phyloP scores from a whole-genome alignment of 1,284 basidiomycete genomes.

The Heterobasidion parviporum region DNA sequence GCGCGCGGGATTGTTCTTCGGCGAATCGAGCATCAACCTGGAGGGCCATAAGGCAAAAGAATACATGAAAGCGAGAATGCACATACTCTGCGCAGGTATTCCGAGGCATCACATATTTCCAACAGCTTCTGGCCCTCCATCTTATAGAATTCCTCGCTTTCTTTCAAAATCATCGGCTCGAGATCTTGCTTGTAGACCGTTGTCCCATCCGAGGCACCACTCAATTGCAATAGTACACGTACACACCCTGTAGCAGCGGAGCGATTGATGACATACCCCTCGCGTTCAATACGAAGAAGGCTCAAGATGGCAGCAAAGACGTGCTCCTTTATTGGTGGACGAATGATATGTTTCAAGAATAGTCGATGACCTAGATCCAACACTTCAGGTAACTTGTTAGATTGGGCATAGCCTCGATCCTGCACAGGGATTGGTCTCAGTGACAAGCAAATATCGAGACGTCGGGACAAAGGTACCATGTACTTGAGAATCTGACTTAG shows the following conservation, averaged over 20 bases:
- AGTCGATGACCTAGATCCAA: slow-evolving; percentile 80
- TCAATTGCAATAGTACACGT: slow-evolving; percentile 75
- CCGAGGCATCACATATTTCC: slow-evolving; percentile 71
- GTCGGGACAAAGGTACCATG: slow-evolving; percentile 59
- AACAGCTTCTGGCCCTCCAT: slow-evolving; percentile 70
- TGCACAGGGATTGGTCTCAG: slow-evolving; percentile 24
- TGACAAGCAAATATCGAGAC: not conserved
- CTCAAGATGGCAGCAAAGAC: slow-evolving; percentile 77
- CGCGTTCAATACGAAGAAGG: slow-evolving; percentile 87
- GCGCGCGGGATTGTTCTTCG: slow-evolving; percentile 83
- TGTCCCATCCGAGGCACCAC: slow-evolving; percentile 37
- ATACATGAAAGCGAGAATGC: too few species aligned
- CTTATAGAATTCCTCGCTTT: slow-evolving; percentile 78
- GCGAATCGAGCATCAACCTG: slow-evolving; percentile 81
- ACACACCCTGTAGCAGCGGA: slow-evolving; percentile 88
- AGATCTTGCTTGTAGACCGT: slow-evolving; percentile 84
- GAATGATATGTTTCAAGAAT: slow-evolving; percentile 82
- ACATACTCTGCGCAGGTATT: slow-evolving; percentile 72
- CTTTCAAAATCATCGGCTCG: slow-evolving; percentile 76
- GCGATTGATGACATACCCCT: slow-evolving; percentile 87
- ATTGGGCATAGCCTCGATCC: slow-evolving; percentile 83
- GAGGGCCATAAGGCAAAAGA: not conserved
- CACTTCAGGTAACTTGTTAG: slow-evolving; percentile 68
- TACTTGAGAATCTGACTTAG: slow-evolving; percentile 91
- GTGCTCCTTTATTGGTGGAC: slow-evolving; percentile 77